Conservation (phyloP, 2,329 filamentous ascomycete genomes). For the Ophiostoma australiae region DNA sequence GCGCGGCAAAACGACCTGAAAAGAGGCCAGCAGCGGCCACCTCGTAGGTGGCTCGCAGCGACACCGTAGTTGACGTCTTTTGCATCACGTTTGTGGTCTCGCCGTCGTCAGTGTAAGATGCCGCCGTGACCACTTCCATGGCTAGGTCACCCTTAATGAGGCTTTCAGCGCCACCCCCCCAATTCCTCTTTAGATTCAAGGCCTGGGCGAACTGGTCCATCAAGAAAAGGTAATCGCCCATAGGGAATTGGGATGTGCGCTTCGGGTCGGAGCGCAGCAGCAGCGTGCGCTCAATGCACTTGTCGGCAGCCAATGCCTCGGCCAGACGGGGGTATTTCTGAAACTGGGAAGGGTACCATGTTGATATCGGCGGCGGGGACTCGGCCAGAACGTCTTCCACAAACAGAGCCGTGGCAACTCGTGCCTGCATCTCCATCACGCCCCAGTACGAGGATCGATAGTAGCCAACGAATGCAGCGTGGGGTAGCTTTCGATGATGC, state of each 20-base stretch:
- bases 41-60: conserved; percentile 43
- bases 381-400: conserved; percentile 31
- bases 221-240: conserved; percentile 73
- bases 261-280: conserved; percentile 46
- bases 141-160: conserved; percentile 36
- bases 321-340: conserved; percentile 33
- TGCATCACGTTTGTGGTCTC: conserved; percentile 12
- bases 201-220: conserved; percentile 65
- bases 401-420: conserved; percentile 59
- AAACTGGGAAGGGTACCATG: not conserved
- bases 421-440: conserved; percentile 80
- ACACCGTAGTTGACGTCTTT: conserved; percentile 31
- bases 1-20: conserved; percentile 51
- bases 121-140: conserved; percentile 53
- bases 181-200: conserved; percentile 45
- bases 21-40: conserved; percentile 41
- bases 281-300: conserved; percentile 44
- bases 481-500: conserved; percentile 54
- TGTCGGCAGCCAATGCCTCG: conserved; percentile 42
- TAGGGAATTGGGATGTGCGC: conserved; percentile 66
- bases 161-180: conserved; percentile 29
- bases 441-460: conserved; percentile 84
- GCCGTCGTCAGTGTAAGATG: conserved; percentile 43
- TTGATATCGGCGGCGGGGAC: conserved; percentile 30
- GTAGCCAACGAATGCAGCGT: conserved; percentile 74